These are phyloP conservation scores for Candida ortonii DNA, from an alignment of 805 yeast genomes.

Conservation along the genomic window DNA sequence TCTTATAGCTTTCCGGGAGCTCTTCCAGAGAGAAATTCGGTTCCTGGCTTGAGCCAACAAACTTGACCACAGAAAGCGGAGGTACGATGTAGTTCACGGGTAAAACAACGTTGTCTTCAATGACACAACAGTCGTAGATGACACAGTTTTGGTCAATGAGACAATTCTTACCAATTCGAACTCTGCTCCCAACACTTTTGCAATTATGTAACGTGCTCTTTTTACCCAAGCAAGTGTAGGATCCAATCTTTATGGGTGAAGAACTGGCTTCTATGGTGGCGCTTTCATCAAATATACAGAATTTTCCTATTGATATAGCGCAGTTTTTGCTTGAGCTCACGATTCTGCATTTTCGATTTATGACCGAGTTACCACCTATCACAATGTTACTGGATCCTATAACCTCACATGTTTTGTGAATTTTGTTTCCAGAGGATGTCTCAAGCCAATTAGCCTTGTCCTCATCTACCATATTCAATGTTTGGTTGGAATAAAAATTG, in stretches of 20 bases:
- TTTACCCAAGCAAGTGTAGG: slow-evolving; percentile 43
- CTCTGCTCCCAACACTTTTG: slow-evolving; percentile 47
- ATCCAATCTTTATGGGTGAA: slow-evolving; percentile 42
- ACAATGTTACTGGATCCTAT: slow-evolving; percentile 41
- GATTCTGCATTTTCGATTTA: slow-evolving; percentile 33
- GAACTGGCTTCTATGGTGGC: slow-evolving; percentile 34
- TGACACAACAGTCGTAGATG: slow-evolving; percentile 51
- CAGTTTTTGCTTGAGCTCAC: slow-evolving; percentile 12
- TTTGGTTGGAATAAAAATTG: not conserved
- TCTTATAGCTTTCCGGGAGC: slow-evolving; percentile 30
- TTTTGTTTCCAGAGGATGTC: slow-evolving; percentile 50
- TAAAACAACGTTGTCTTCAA: slow-evolving; percentile 39
- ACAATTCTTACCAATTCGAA: slow-evolving; percentile 43
- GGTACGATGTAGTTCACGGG: slow-evolving; percentile 48
- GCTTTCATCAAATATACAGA: slow-evolving; percentile 36
- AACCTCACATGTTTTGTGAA: slow-evolving; percentile 43
- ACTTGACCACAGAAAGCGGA: slow-evolving; percentile 44
- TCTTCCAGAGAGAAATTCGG: slow-evolving; percentile 9
- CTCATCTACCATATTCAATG: not conserved
- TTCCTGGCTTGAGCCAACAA: slow-evolving; percentile 1
- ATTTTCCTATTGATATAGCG: slow-evolving; percentile 41
- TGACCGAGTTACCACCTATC: slow-evolving; percentile 46
- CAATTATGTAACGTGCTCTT: slow-evolving; percentile 31
- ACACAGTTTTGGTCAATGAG: slow-evolving; percentile 35
- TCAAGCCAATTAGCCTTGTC: slow-evolving; percentile 45